Base-by-base conservation (phyloP, 768 basidiomycete genomes). In the Zangia roseola region DNA sequence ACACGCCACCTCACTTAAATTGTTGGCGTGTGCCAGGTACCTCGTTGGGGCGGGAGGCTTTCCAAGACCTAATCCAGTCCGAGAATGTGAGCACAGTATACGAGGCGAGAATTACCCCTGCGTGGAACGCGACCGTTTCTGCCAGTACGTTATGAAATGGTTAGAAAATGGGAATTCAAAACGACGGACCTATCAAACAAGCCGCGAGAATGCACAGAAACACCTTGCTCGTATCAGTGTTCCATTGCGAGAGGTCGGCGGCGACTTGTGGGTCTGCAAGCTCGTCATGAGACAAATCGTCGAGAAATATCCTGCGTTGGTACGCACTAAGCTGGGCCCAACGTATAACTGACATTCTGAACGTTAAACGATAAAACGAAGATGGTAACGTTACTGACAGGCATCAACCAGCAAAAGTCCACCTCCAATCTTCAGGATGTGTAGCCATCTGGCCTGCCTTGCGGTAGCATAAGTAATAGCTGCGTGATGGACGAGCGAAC, bases 61-160 rank as follows among this genome's bases (percentile, higher is more conserved):
- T 58, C 68, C 64, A 63, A 17, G 61, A 47, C 38, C 60, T 62
- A 9, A 75, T 39, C 58, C 69, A 52, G 47, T 74, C 73, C 6
- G 75, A 68, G 8, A 74, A 23, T 14, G 61, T 69, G 26, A 88
- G 71, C 9, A 83, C 71, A 13, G 79, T 25, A 57, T 70, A 80
- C 46, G 81, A 87, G 0, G 83, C 75, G 17, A 79, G 48, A 2
- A 81, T 75, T 41, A 91, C 77, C 24, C 86, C 86, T 13, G 63
- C 62, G 60, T 92, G 90, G 57, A 92, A 92, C 12, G 86, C 79
- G 12, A 83, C 55, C 0, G 87, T 88, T 71, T 92, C 90, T 90
- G 61, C 33, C n/a, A 14, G 12, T 10, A 13, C 5, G 23, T 45
- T 35, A 49, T 21, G 19, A 20, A 30, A 9, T 5, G 23, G 42